phyloP scores from a whole-genome alignment of 2,329 filamentous ascomycete genomes.

The Nemania diffusa region DNA sequence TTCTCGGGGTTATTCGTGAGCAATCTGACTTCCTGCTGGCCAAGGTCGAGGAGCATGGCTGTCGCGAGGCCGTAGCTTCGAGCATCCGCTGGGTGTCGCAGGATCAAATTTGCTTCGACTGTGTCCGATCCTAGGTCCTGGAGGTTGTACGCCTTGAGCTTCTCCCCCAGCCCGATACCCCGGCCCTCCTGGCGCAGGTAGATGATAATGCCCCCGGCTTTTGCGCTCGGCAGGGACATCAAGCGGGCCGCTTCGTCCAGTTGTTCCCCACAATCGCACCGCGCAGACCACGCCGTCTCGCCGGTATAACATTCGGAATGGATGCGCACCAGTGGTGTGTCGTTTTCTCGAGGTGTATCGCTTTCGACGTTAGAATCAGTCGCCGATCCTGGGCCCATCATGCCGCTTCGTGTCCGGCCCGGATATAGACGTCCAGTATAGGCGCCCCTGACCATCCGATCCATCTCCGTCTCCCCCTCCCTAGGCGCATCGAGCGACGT shows the following conservation, averaged over 20 bases:
- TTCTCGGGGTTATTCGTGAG: constrained; percentile 99
- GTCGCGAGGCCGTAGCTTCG: constrained; percentile 96
- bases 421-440: constrained; percentile 90
- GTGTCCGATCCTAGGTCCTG: constrained; percentile 98
- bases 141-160: constrained; percentile 97
- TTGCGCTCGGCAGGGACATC: constrained; percentile 77
- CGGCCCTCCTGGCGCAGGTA: constrained; percentile 96
- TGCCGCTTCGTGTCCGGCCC: constrained; percentile 79
- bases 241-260: constrained; percentile 94
- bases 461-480: constrained; percentile 84
- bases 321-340: constrained; percentile 85
- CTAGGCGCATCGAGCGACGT: constrained; percentile 75
- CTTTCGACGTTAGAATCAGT: constrained; percentile 20
- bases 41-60: constrained; percentile 89
- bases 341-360: constrained; percentile 31
- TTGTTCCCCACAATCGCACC: constrained; percentile 98
- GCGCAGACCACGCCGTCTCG: constrained; percentile 97
- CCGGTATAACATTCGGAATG: constrained; percentile 99
- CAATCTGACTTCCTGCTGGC: constrained; percentile 79
- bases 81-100: constrained; percentile 93
- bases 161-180: constrained; percentile 93
- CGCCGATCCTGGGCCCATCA: constrained; percentile 55
- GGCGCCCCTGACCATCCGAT: constrained; percentile 92
- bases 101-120: constrained; percentile 90
- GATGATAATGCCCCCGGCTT: constrained; percentile 86